These are phyloP conservation scores for Vaccinium darrowii DNA, from an alignment of 148 eudicot species.

Conservation along the genomic window DNA sequence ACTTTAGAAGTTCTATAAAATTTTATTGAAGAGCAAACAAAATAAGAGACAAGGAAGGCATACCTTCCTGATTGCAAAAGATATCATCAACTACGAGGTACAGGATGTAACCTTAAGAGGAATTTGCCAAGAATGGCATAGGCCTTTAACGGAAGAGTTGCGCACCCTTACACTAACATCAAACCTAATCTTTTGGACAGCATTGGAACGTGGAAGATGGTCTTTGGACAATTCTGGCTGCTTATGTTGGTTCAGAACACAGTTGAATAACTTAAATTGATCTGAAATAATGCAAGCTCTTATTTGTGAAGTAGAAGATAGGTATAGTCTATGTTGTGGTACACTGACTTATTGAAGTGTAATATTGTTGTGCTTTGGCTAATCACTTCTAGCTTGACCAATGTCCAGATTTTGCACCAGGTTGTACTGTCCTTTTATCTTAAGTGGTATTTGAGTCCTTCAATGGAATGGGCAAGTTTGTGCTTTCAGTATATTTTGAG, in stretches of 20 bases:
- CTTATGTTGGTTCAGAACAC: neutral
- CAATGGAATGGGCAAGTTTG: neutral
- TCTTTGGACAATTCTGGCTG: neutral
- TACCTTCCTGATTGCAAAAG: too few relatives aligned
- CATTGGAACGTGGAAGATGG: too few relatives aligned
- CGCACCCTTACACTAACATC: too few relatives aligned
- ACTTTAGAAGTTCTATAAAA: neutral
- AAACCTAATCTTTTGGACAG: too few relatives aligned
- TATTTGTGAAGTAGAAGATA: neutral
- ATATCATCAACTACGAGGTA: too few relatives aligned
- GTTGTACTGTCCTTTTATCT: neutral
- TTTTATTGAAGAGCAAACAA: too few relatives aligned
- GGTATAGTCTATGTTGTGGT: neutral
- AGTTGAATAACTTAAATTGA: neutral
- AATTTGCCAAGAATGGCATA: too few relatives aligned
- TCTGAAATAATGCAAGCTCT: neutral
- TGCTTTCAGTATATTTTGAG: neutral
- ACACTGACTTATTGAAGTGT: neutral
- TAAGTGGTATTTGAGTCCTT: neutral
- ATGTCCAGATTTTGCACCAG: slow-evolving; percentile 1
- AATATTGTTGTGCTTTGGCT: neutral
- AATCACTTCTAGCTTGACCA: slow-evolving; percentile 6
- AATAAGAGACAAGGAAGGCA: too few relatives aligned
- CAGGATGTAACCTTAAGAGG: too few relatives aligned
- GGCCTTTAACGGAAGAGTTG: too few relatives aligned